Conservation (phyloP, 2,329 filamentous ascomycete genomes). For the Trichoderma atrobrunneum region DNA sequence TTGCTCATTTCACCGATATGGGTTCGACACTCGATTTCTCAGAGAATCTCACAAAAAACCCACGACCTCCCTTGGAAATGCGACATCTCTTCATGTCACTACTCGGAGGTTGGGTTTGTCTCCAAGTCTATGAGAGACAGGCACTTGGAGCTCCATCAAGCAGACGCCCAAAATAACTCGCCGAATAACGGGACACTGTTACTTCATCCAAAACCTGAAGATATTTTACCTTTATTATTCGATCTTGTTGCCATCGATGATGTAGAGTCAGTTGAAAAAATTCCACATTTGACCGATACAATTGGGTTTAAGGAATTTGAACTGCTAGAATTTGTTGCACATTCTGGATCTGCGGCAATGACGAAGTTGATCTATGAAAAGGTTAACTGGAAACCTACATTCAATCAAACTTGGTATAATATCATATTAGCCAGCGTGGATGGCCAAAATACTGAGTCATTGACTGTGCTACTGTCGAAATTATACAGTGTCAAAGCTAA, state of each 20-base stretch:
- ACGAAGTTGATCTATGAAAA: neutral
- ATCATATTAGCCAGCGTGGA: neutral
- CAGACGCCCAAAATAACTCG: neutral
- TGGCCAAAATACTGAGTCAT: neutral
- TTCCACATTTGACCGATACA: neutral
- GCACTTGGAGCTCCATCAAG: neutral
- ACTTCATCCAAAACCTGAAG: neutral
- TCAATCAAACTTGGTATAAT: rapidly evolving
- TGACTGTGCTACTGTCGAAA: neutral
- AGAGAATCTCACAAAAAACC: neutral
- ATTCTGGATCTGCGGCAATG: neutral
- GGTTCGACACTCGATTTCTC: neutral
- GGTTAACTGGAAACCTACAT: too few species aligned
- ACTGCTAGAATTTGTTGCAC: neutral
- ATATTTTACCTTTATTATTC: neutral
- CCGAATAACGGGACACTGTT: neutral
- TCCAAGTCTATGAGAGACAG: neutral
- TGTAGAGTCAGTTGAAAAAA: neutral
- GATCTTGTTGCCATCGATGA: neutral
- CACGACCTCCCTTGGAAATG: neutral
- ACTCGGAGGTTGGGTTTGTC: neutral
- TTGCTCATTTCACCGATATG: neutral
- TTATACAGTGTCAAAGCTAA: too few species aligned
- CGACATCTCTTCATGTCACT: neutral
- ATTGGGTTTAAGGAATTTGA: rapidly evolving